Percentiles rank a stretch among this genome's conserved stretches.
Conservation (phyloP, 805 yeast genomes). For the Ogataea dorogensis region DNA sequence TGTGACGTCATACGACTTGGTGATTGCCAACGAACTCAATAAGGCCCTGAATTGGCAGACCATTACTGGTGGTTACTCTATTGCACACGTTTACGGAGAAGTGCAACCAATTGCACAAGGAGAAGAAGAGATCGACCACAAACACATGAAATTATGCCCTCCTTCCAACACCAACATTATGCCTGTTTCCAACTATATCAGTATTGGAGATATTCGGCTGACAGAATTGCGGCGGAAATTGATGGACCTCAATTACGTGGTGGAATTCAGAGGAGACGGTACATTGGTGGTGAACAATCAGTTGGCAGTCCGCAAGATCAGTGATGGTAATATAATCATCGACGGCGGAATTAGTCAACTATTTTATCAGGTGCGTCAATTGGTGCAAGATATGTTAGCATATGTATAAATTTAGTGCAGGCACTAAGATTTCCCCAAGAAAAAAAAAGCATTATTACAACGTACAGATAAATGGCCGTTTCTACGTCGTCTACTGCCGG, state of each 20-base stretch:
- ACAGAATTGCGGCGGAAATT: conserved; percentile 74
- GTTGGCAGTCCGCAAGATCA: conserved; percentile 72
- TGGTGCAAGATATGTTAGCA: conserved; percentile 73
- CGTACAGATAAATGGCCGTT: conserved; percentile 10
- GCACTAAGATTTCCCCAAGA: background rate
- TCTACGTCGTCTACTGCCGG: conserved; percentile 45
- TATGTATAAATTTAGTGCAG: conserved; percentile 45
- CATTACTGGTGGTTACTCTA: conserved; percentile 73
- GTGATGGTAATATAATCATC: conserved; percentile 78
- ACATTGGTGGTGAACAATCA: conserved; percentile 78
- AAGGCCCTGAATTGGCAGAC: conserved; percentile 77
- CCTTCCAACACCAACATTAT: conserved; percentile 15
- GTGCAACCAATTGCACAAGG: conserved; percentile 30
- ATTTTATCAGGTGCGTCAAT: conserved; percentile 73
- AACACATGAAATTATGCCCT: conserved; percentile 14
- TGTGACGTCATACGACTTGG: conserved; percentile 54
- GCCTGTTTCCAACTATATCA: conserved; percentile 31
- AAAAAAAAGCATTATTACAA: background rate
- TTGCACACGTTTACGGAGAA: conserved; percentile 80
- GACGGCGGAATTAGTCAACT: conserved; percentile 77
- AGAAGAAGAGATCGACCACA: conserved; percentile 9
- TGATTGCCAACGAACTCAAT: conserved; percentile 63
- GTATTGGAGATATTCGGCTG: conserved; percentile 84
- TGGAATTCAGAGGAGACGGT: conserved; percentile 93
- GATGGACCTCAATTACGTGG: conserved; percentile 56